These are phyloP conservation scores for Rhodotorula mucilaginosa DNA, from an alignment of 1,284 basidiomycete genomes.

Conservation along the genomic window DNA sequence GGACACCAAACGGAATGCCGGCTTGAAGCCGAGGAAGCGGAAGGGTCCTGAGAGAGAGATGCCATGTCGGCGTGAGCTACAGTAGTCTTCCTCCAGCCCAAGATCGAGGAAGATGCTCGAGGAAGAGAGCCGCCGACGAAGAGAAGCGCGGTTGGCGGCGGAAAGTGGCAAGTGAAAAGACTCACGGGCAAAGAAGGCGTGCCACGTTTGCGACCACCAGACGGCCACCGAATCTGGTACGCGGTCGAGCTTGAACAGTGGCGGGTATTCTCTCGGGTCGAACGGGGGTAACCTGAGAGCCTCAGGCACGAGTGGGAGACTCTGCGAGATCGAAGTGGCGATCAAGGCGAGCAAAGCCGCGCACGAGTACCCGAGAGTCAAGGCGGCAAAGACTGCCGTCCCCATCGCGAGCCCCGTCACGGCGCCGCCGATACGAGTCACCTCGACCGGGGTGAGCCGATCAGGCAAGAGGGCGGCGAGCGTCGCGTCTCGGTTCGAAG, in stretches of 20 bases:
- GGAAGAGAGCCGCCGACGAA: too few species aligned
- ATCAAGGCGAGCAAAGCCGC: conserved; percentile 21
- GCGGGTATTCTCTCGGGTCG: conserved; percentile 34
- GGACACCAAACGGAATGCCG: conserved; percentile 1
- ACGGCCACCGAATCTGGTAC: conserved; percentile 16
- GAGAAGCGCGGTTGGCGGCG: neutral
- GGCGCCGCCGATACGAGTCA: conserved; percentile 8
- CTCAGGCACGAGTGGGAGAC: conserved; percentile 4
- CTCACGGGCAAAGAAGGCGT: conserved; percentile 21
- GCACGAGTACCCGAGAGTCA: conserved; percentile 27
- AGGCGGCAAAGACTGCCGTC: conserved; percentile 23
- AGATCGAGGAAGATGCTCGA: too few species aligned
- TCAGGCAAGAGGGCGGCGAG: conserved; percentile 1
- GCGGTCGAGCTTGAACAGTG: conserved; percentile 21
- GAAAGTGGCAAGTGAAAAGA: neutral
- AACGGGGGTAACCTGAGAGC: conserved; percentile 10
- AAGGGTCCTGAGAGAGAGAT: conserved; percentile 18
- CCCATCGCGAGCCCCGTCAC: conserved; percentile 27
- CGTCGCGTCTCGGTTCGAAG: conserved; percentile 9
- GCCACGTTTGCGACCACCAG: conserved; percentile 36
- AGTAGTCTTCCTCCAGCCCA: too few species aligned
- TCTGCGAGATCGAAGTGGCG: conserved; percentile 4
- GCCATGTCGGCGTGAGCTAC: too few species aligned
- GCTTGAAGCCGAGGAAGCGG: conserved; percentile 31
- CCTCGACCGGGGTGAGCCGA: neutral